Evolutionary conservation across 2,329 filamentous ascomycete species (phyloP), one percentile per base, ranked within the genome.

Genomic region (Cercospora beticola): DNA sequence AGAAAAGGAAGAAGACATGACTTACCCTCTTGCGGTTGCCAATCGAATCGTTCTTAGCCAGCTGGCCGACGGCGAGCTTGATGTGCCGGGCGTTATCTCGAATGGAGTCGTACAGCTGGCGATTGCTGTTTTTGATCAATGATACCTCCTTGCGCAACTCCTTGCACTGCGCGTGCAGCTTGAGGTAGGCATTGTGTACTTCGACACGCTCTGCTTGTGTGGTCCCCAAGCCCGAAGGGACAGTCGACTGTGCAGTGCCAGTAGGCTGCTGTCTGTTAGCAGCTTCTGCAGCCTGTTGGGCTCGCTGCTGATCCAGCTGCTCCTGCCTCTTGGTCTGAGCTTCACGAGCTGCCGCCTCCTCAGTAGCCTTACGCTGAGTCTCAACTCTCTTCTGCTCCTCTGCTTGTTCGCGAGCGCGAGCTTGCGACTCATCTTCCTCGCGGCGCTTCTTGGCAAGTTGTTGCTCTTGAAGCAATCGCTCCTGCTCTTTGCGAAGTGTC

Each of bases 21-120:
- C 64, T 66, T 28, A 68, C 67, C 59, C 64, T 68, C 23, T 65
- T 61, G 16, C 33, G 60, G 36, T 68, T 68, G 40, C 56, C 64
- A 8, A 26, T 26, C 5, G 64, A 31, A 23, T 65, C 64, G 12
- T 65, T 65, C 54, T 68, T 68, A 16, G 64, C 63, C 18, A 68
- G 60, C n/a, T 68, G 67, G 9, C 67, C 67, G 7, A 68, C 36
- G 88, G 65, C 92, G 87, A 36, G 91, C 90, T 40, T 87, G 85
- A 62, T 85, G 83, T 78, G 92, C 92, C 30, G 93, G 80, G 1
- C 76, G 63, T 79, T 71, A 78, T 62, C 62, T 30, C 61, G 74
- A 78, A 89, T 87, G 23, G 82, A 67, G 81, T 74, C 88, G 31
- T 68, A 68, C 43, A 68, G 26, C 28, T 56, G 33, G n/a, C 54